Evolutionary conservation across 2,329 filamentous ascomycete species (phyloP).

Genomic region (Dactylellina haptotyla): DNA sequence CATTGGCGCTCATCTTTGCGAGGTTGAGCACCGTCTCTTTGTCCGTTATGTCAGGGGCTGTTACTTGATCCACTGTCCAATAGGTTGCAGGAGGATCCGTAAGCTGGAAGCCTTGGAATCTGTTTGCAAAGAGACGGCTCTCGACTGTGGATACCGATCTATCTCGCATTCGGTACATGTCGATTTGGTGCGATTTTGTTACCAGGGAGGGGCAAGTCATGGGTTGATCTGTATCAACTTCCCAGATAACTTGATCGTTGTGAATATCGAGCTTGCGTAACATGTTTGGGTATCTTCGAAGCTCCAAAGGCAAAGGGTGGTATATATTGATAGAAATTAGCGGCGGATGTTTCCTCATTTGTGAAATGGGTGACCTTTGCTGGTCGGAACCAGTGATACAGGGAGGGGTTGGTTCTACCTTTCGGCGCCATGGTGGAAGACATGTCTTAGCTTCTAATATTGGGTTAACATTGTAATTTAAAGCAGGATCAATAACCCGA

Average conservation of each 20-base stretch:
- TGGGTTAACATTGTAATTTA: conserved; percentile 23
- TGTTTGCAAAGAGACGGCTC: conserved; percentile 77
- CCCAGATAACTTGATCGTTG: conserved; percentile 70
- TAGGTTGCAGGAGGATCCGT: conserved; percentile 68
- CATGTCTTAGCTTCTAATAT: conserved; percentile 73
- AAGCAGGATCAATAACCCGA: neutral
- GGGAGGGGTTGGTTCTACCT: conserved; percentile 66
- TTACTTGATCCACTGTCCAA: conserved; percentile 83
- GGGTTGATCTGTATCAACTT: conserved; percentile 70
- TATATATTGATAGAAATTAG: no score
- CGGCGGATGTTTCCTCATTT: neutral
- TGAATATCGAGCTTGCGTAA: conserved; percentile 80
- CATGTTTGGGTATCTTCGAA: conserved; percentile 72
- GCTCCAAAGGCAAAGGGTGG: neutral
- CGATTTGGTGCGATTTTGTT: conserved; percentile 72
- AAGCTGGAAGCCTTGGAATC: conserved; percentile 74
- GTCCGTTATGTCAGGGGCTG: conserved; percentile 83
- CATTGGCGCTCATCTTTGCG: conserved; percentile 87
- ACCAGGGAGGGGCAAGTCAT: conserved; percentile 67
- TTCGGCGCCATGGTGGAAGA: conserved; percentile 81
- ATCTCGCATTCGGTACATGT: conserved; percentile 84
- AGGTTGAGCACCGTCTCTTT: conserved; percentile 84
- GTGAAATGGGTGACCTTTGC: no score
- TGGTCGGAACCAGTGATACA: no score
- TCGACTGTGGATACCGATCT: conserved; percentile 80